Percentiles rank a stretch among this genome's conserved stretches.
Conservation (phyloP, 2,329 filamentous ascomycete genomes). For the Colletotrichum melonis region DNA sequence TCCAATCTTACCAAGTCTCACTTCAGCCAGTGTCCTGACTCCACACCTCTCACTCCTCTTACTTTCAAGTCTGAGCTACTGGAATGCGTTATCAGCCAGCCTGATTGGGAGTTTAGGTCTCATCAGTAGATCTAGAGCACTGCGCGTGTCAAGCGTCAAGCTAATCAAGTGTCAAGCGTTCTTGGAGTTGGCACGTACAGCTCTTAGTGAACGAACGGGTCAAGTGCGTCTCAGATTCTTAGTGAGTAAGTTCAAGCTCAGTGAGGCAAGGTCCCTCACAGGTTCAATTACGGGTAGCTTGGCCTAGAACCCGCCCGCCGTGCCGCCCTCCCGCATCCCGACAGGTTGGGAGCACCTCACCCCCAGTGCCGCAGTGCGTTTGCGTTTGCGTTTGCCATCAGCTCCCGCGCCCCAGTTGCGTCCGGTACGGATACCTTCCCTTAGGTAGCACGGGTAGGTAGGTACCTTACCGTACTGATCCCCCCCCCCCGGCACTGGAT, state of each 20-base stretch:
- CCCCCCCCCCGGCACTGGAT: not conserved
- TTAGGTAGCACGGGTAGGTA: not conserved
- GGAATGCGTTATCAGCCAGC: not conserved
- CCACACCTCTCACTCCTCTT: not conserved
- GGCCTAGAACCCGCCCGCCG: constrained; percentile 3
- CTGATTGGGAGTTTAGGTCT: constrained; percentile 1
- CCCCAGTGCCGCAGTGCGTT: not conserved
- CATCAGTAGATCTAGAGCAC: not conserved
- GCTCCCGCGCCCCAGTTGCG: not conserved
- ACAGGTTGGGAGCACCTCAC: constrained; percentile 24
- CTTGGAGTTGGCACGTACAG: not conserved
- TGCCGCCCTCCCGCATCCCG: constrained; percentile 18
- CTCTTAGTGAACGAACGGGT: too few species aligned
- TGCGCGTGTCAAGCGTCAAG: not conserved
- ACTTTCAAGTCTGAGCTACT: not conserved
- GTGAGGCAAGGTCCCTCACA: not conserved
- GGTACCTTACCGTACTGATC: not conserved
- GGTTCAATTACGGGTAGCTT: not conserved
- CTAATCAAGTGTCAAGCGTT: not conserved
- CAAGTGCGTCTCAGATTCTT: too few species aligned
- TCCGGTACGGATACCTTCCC: not conserved
- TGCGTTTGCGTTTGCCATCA: not conserved
- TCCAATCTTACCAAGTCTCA: not conserved
- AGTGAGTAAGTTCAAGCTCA: not conserved
- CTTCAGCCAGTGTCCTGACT: not conserved